Base-by-base conservation (phyloP, 2,329 filamentous ascomycete genomes). In the Cladosporium cucumerinum region DNA sequence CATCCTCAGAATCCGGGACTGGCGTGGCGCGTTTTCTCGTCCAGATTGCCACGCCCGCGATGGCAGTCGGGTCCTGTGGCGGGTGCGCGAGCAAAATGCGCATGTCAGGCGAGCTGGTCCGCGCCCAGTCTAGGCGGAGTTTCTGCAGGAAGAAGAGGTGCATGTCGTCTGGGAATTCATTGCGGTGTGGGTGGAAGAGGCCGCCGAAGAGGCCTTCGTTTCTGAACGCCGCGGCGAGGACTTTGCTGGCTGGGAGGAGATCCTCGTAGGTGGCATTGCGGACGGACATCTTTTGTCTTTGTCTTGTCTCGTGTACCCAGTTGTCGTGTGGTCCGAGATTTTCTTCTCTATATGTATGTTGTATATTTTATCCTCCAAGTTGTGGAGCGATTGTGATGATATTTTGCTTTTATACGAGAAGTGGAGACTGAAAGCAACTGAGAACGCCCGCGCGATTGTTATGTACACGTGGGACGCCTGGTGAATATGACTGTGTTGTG, bases 1-100 rank as follows among this genome's bases (percentile, higher is more conserved):
- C 57, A 51, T 39, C 57, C 34, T 60, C 65, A 30, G 28, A 61
- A n/a, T 58, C 43, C 25, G 39, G 57, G 43, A 23, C 28, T 8
- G 64, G 48, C 3, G 8, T 51, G 0, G 67, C 39, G 48, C 69
- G 65, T 59, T 69, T 69, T 43, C 72, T 67, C 5, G 49, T 58
- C 71, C 72, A 74, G 32, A 70, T 67, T 6, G 69, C 72, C 16
- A 73, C 49, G 26, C 72, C 72, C 5, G 72, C 72, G 28, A 61
- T 51, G 26, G 43, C 23, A 10, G 51, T 55, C 5, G 66, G 61
- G 39, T 61, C 39, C 7, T 58, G 25, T 4, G 36, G 59, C 18
- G 64, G 63, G 63, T 67, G 69, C 2, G 70, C 67, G 14, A 68
- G 60, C 14, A 72, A 68, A 30, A 71, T 62, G 12, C 68, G 39